Evolutionary conservation across 345 rosid genomes (phyloP), one percentile per base, ranked within the genome.

Genomic region (Nephelium lappaceum): DNA sequence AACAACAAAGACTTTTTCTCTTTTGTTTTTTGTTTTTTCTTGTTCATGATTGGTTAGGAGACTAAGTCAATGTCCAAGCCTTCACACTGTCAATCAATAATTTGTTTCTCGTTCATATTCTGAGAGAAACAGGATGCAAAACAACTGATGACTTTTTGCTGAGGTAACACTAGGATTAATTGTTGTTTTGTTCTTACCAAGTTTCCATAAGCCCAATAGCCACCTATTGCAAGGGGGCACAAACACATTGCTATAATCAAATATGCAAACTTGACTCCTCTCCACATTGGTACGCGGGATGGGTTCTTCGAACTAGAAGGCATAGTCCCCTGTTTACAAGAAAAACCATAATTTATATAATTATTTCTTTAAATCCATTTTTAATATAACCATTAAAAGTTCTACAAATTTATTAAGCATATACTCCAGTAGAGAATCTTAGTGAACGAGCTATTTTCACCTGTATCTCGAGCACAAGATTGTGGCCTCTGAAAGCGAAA

Each of bases 401-500:
- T 31, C 36, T 31, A 31, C 36, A 31, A 31, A 31, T 31, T 31
- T 31, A 31, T 31, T 1, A 31, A 31, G 36, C 36, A 31, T 2
- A 31, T 31, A 31, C 36, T 31, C 36, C 36, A 31, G 36, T 31
- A 31, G 36, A 1, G 36, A 31, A 31, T 31, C 3, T 31, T 31
- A 3, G 36, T 1, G 36, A 31, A 31, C 36, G 36, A n/a, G 1
- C 57, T 51, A 51, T 2, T 51, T 57, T 72, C 14, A 87, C 94
- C 91, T 91, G 92, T 81, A 91, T 85, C 76, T 91, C 92, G 2
- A 91, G 90, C 38, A 87, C 90, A 23, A 87, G 86, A 79, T 91
- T 89, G 76, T 91, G 94, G 62, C 94, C 92, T 83, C 94, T 81
- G 57, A 91, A 91, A 72, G 91, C 91, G 8, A 89, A 87, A 45